Base-by-base conservation (phyloP, 176 grass and related monocot species). In the Aegilops longissima region DNA sequence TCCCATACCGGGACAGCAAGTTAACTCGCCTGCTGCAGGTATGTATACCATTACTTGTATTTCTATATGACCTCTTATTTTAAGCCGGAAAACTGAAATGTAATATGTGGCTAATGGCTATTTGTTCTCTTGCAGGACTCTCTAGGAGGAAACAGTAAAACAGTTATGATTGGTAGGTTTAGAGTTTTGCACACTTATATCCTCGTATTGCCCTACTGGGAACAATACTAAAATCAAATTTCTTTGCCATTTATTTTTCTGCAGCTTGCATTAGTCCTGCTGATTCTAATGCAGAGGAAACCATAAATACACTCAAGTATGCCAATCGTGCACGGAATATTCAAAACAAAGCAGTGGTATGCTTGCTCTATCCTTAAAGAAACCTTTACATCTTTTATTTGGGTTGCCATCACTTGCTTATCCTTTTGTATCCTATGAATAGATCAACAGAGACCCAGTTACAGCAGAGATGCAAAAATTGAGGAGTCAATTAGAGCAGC, bases 201-300 rank as follows among this genome's bases (percentile, higher is more conserved):
- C 20, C 8, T 86, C 5, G 4, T 59, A 63, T 31, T 83, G n/a
- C 13, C 8, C 6, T 66, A 52, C 35, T 83, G 29, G 20, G 27
- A 69, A 56, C 44, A 77, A 27, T 70, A 42, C 16, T 79, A 39
- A 88, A 78, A 91, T 36, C 18, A 52, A 40, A 42, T 78, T 81
- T 36, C 6, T 81, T 85, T 81, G 11, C 21, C 52, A 18, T 63
- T 68, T 66, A 40, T 56, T 67, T 70, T 27, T 44, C 5, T 84
- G 70, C 82, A 95, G 93, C 94, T 79, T 97, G 95, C 59, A 94
- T 97, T 82, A 97, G 95, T 78, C 95, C 95, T 78, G 95, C 95
- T 76, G 90, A 97, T 88, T 80, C 84, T 61, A 97, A 94, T 89
- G 92, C 92, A 17, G 95, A 97, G 83, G 95, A 97, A 82, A 97